A percentile compares a stretch with the other conserved stretches of the same genome.
Conservation (phyloP, 306 rosid species). For the Citrullus colocynthis region DNA sequence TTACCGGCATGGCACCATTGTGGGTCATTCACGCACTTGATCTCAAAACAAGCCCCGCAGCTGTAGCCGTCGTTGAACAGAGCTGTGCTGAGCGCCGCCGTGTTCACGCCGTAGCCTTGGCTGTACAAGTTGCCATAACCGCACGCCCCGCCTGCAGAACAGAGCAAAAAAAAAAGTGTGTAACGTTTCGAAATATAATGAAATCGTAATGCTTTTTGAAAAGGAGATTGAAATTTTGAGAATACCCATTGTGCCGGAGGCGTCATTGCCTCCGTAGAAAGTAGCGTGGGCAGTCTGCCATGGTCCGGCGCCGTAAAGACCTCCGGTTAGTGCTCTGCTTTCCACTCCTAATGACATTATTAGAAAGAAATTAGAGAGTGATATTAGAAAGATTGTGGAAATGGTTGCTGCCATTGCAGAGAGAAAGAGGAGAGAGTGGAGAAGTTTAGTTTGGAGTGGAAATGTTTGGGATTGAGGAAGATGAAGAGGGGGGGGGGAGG, state of each 20-base stretch:
- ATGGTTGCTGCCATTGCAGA: conserved; percentile 21
- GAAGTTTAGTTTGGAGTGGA: neutral
- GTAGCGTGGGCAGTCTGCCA: conserved; percentile 87
- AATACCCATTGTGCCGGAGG: conserved; percentile 87
- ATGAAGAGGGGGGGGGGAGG: neutral
- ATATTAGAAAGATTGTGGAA: conserved; percentile 5
- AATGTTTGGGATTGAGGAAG: neutral
- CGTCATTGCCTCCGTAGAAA: conserved; percentile 77
- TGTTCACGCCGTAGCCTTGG: conserved; percentile 2
- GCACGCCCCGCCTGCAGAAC: neutral
- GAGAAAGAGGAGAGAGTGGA: neutral
- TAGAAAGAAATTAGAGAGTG: neutral
- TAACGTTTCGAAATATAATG: neutral
- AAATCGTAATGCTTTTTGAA: neutral
- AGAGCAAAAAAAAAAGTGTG: neutral
- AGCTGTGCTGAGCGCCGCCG: neutral
- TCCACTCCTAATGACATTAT: neutral
- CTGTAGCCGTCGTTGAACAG: conserved; percentile 13
- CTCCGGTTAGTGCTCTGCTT: conserved; percentile 27
- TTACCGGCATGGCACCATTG: conserved; percentile 49
- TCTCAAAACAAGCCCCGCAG: conserved; percentile 51
- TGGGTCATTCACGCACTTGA: conserved; percentile 37
- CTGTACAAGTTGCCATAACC: conserved; percentile 1
- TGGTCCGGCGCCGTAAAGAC: conserved; percentile 22
- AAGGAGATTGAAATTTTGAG: neutral